phyloP scores from a whole-genome alignment of 2,329 filamentous ascomycete species.

The Zalaria obscura region DNA sequence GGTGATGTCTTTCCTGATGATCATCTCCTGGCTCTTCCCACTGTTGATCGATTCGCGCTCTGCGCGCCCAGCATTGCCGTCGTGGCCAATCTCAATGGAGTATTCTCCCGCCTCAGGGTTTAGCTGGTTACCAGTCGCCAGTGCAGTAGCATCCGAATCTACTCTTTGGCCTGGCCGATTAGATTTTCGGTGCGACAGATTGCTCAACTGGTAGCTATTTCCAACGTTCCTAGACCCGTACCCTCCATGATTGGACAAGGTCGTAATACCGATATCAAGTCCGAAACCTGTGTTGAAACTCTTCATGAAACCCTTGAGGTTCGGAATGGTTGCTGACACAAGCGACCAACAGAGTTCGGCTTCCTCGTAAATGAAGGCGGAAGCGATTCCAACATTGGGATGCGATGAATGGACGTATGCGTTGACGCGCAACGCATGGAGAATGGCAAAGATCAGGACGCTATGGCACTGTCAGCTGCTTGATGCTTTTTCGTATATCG shows the following conservation, averaged over 20 bases:
- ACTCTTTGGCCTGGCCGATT: neutral
- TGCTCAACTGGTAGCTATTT: neutral
- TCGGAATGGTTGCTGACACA: constrained; percentile 23
- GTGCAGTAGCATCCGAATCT: neutral
- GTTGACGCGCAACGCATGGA: neutral
- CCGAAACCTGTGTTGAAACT: constrained; percentile 16
- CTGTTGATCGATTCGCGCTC: constrained; percentile 1
- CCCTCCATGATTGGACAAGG: neutral
- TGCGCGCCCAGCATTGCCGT: neutral
- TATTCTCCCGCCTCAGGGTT: neutral
- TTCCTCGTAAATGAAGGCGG: constrained; percentile 16
- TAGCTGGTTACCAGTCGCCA: neutral
- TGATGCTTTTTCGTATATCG: neutral
- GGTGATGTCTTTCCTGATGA: constrained; percentile 1
- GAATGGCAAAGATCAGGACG: neutral
- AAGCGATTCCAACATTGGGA: constrained; percentile 12
- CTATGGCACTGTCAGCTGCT: neutral
- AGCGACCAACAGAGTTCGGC: constrained; percentile 21
- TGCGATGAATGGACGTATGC: constrained; percentile 4
- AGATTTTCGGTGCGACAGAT: neutral
- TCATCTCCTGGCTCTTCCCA: constrained; percentile 5
- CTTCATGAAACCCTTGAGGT: constrained; percentile 20
- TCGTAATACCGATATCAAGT: neutral
- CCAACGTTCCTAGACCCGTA: neutral
- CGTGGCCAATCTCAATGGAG: neutral